Conservation (phyloP, 179 eudicot species). For the Silene noctiflora region DNA sequence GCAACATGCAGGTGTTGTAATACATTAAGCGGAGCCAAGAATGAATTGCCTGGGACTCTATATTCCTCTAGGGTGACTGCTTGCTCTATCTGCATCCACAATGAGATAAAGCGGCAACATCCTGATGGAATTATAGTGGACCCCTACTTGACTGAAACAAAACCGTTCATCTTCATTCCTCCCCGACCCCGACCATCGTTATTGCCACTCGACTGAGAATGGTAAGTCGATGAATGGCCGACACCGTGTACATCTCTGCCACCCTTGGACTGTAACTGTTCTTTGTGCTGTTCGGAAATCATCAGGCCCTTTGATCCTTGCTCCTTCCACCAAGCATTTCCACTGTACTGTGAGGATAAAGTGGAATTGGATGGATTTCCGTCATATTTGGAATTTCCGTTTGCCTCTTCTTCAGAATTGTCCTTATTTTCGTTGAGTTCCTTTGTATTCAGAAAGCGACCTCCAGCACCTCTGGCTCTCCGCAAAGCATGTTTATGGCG, state of each 20-base stretch:
- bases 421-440: conserved; percentile 21
- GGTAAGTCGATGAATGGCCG: conserved; percentile 20
- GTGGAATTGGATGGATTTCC: conserved; percentile 12
- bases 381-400: conserved; percentile 11
- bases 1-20: not conserved
- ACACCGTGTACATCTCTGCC: conserved; percentile 14
- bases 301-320: conserved; percentile 16
- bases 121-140: not conserved
- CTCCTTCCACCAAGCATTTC: conserved; percentile 24
- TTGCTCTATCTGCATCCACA: not conserved
- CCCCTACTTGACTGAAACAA: conserved; percentile 29
- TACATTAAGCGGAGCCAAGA: conserved; percentile 32
- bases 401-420: conserved; percentile 2
- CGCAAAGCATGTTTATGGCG: conserved; percentile 42
- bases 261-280: conserved; percentile 14
- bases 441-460: conserved; percentile 35
- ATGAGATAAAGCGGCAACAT: conserved; percentile 3
- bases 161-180: conserved; percentile 30
- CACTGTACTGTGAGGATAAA: conserved; percentile 10
- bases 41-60: conserved; percentile 37
- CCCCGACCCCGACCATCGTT: conserved; percentile 24
- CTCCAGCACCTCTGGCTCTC: conserved; percentile 40
- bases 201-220: conserved; percentile 18
- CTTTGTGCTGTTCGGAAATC: conserved; percentile 16
- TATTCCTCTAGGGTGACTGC: conserved; percentile 8